A percentile compares a stretch with the other conserved stretches of the same genome.
phyloP scores from a whole-genome alignment of 805 yeast genomes.

The Candida rishiriensis region DNA sequence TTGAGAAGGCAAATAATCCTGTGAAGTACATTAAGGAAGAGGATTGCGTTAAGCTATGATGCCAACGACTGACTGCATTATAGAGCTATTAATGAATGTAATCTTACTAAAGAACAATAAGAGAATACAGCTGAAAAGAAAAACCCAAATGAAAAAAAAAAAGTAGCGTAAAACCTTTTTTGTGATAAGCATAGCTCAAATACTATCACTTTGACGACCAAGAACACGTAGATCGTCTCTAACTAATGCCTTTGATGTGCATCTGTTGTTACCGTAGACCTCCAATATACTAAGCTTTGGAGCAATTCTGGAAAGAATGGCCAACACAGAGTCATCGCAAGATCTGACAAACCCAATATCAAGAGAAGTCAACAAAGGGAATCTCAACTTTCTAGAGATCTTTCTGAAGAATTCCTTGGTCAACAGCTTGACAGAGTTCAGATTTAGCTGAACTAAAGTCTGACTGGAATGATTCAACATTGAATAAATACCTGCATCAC shows the following conservation, averaged over 20 bases:
- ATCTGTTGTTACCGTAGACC: constrained; percentile 74
- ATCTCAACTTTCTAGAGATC: constrained; percentile 36
- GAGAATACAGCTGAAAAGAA: background rate
- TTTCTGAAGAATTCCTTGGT: constrained; percentile 46
- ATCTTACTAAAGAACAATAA: too few species aligned
- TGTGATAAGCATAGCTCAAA: constrained; percentile 22
- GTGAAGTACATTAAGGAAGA: constrained; percentile 35
- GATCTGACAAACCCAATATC: constrained; percentile 80
- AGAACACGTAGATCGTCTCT: constrained; percentile 56
- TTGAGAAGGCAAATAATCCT: constrained; percentile 55
- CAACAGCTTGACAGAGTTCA: constrained; percentile 68
- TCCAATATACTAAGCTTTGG: constrained; percentile 62
- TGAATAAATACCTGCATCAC: constrained; percentile 58
- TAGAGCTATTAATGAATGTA: too few species aligned
- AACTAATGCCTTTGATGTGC: constrained; percentile 50
- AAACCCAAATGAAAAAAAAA: background rate
- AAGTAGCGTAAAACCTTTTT: background rate
- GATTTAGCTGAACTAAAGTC: constrained; percentile 62
- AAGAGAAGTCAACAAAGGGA: constrained; percentile 60
- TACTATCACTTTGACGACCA: constrained; percentile 70
- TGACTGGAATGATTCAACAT: constrained; percentile 57
- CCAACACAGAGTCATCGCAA: constrained; percentile 66
- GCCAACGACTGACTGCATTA: too few species aligned
- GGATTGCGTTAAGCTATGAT: background rate
- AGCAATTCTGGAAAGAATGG: constrained; percentile 52